phyloP scores from a whole-genome alignment of 164 flowering plant genomes.

The Warburgia ugandensis region DNA sequence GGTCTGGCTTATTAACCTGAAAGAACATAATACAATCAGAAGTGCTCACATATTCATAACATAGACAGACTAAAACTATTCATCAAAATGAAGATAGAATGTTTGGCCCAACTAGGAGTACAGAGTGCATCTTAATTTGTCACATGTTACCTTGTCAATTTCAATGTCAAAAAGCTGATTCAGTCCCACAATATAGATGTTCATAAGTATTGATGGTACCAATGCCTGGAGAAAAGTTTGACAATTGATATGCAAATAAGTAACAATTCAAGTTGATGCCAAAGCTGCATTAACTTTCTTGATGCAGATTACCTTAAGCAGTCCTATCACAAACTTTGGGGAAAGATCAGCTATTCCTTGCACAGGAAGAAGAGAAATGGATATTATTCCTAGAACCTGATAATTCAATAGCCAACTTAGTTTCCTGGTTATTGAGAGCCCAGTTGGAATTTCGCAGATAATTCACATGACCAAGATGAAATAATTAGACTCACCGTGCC shows the following conservation, averaged over 20 bases:
- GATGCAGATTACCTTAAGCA: constrained; percentile 23
- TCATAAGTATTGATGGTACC: constrained; percentile 33
- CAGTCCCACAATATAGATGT: constrained; percentile 35
- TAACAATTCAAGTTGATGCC: background rate
- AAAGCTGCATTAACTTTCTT: background rate
- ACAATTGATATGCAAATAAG: background rate
- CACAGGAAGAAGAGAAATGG: constrained; percentile 38
- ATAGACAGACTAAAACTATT: background rate
- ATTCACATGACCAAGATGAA: background rate
- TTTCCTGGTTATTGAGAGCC: too few species aligned
- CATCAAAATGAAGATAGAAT: background rate
- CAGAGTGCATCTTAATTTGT: background rate
- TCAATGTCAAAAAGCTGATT: constrained; percentile 36
- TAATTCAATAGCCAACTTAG: too few species aligned
- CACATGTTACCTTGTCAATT: constrained; percentile 34
- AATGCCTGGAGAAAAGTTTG: constrained; percentile 22
- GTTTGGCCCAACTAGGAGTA: background rate
- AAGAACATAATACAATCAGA: background rate
- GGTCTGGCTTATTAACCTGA: constrained; percentile 46
- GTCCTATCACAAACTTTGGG: constrained; percentile 19
- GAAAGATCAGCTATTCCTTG: constrained; percentile 20
- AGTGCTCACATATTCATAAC: background rate
- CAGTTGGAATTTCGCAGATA: too few species aligned
- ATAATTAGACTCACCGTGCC: constrained; percentile 27
- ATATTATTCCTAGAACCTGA: constrained; percentile 29